Evolutionary conservation across 2,329 filamentous ascomycete genomes (phyloP), one percentile per base, ranked within the genome.

Genomic region (Laburnicola sp.): DNA sequence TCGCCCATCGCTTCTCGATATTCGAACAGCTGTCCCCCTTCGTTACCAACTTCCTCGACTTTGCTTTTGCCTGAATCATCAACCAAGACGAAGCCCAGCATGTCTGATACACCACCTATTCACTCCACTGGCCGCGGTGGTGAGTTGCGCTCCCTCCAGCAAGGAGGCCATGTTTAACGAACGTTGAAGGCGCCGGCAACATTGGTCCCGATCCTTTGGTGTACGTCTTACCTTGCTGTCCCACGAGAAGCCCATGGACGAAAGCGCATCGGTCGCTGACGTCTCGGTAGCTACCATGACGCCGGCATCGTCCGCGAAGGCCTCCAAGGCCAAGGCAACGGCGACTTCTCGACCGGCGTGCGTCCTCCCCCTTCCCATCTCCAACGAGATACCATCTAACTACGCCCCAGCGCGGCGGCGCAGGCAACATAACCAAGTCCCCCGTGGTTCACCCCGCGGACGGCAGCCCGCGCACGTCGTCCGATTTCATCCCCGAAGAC

Each of bases 91-190:
- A 49, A 21, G 38, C 3, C 21, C 53, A 65, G 27, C 25, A 73
- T 70, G 68, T 57, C 70, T 51, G 56, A 57, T 16, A 56, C 55
- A 44, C 75, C 74, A 44, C 75, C 74, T 6, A 73, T 80, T 48
- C 76, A 79, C 54, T 84, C 81, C 22, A 82, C 82, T 58, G 82
- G 82, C 51, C 80, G 82, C 57, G 82, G 82, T 70, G 82, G 82
- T 82, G 72, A 52, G 71, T 51, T 37, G 38, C 23, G 44, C 25
- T 5, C 4, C 11, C 25, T 23, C 10, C 22, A 32, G 28, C 11
- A 32, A 35, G 31, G 23, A 21, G 26, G 30, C 16, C 16, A 16
- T 16, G 30, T 43, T 54, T 60, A 43, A 64, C 41, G 42, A 31
- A 25, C 23, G 25, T 21, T 42, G 30, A 53, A 84, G 82, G 82